A percentile compares a stretch with the other conserved stretches of the same genome.
These are phyloP conservation scores for Rhododendron kiyosumense DNA, from an alignment of 148 eudicot genomes.

Conservation along the genomic window DNA sequence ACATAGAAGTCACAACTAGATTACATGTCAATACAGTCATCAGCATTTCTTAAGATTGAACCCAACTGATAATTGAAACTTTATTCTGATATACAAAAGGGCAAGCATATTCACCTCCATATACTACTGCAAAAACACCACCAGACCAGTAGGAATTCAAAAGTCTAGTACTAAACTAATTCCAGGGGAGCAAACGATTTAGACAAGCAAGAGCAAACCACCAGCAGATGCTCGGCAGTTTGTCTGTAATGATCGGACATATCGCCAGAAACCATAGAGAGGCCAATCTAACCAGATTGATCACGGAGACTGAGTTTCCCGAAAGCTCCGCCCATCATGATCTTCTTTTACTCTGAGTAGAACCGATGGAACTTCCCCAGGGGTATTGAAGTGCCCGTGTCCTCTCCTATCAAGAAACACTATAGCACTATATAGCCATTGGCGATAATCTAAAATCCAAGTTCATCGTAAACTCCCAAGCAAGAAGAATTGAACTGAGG, in stretches of 20 bases:
- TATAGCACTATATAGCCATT: too few relatives aligned
- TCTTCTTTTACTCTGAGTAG: conserved; percentile 94
- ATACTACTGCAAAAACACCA: not conserved
- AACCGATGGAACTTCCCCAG: conserved; percentile 89
- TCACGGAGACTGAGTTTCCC: conserved; percentile 83
- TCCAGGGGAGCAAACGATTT: not conserved
- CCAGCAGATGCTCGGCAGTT: conserved; percentile 59
- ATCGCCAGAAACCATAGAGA: conserved; percentile 35
- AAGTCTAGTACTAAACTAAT: not conserved
- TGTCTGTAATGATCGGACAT: conserved; percentile 49
- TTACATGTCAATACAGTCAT: not conserved
- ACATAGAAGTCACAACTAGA: not conserved
- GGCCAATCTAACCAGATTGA: conserved; percentile 72
- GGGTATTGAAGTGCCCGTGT: conserved; percentile 85
- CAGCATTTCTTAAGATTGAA: not conserved
- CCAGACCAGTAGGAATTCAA: not conserved
- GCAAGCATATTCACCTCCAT: not conserved
- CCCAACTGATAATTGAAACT: not conserved
- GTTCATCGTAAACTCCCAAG: too few relatives aligned
- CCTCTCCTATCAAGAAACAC: conserved; percentile 79
- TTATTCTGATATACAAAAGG: not conserved
- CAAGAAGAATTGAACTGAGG: too few relatives aligned
- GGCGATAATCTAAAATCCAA: too few relatives aligned
- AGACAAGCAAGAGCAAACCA: conserved; percentile 32
- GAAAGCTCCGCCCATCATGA: conserved; percentile 98